Base-by-base conservation (phyloP, 163 green algal species). In the Prototheca wickerhamii region DNA sequence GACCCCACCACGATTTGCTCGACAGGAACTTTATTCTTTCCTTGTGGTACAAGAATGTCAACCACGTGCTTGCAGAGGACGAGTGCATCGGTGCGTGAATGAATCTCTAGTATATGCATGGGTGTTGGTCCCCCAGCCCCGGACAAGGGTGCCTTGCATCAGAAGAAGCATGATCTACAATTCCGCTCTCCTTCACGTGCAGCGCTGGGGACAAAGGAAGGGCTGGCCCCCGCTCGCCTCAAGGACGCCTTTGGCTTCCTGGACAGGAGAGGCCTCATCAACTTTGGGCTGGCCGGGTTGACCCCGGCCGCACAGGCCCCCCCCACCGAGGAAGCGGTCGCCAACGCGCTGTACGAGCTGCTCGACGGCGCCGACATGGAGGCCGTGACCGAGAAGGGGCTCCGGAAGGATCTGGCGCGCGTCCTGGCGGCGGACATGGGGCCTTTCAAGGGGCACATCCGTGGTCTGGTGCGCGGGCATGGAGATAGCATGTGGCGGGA, bases 251-350 rank as follows among this genome's bases (percentile, higher is more conserved):
- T 80, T 53, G 8, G 49, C 25, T 89, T 88, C 60, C 59, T 89
- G 50, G 43, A 75, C 10, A 64, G 76, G 34, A 72, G 86, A 52
- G 82, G 81, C 4, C 71, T 71, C 74, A 88, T 89, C 63, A 89
- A 89, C 51, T 71, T 80, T 54, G 82, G 82, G 25, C 44, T 85
- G 29, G 49, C 86, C 30, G 18, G n/a, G 64, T 57, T 0, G 76
- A 84, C 70, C 76, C 79, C 17, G 30, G 30, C 32, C 58, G 42
- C 46, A 25, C 18, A 10, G 20, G 26, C 30, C 1, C 34, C 25
- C 21, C 18, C 44, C 23, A 69, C 18, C 3, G 72, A 78, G 29
- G 67, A 56, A 30, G 58, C 51, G 5, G 42, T 87, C 6, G 64
- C 69, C 26, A 71, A 64, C 23, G 65, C 67, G 46, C 73, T 86